Base-by-base conservation (phyloP, 495 filamentous ascomycete genomes). In the Annulohypoxylon maeteangense region DNA sequence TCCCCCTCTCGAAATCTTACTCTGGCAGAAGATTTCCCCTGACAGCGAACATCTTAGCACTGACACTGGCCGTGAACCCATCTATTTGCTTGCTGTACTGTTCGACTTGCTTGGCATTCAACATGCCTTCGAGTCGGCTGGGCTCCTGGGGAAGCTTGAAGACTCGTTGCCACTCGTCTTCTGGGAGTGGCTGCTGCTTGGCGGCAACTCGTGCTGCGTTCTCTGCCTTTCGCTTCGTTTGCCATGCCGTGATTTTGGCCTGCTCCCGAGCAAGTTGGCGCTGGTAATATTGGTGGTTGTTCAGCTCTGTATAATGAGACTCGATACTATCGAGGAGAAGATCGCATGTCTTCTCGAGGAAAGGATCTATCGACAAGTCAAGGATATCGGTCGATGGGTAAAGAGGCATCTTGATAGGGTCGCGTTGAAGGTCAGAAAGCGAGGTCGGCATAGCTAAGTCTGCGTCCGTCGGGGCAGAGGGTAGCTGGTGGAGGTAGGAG, bases 281-380 rank as follows among this genome's bases (percentile, higher is more conserved):
- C 83, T 97, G 93, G 85, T 98, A 97, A 86, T 97, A 99, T 82
- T 97, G 93, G 84, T 93, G 92, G 86, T 99, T 99, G 87, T 98
- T 99, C 78, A 95, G 90, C 82, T 99, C 95, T 53, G 94, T 97
- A 81, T 98, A 94, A 85, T 99, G 95, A 23, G 90, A 89, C 85
- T 99, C 95, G 76, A 99, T 98, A 82, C 90, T 93, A 65, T 99
- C 95, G 63, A 99, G 89, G 23, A 99, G 88, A 68, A 97, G 88
- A 76, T 99, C 94, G 81, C 93, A 95, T 63, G 95, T 97, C 87
- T 97, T 97, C 87, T 97, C 94, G n/a, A 99, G 88, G 86, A 95
- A 98, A 25, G 95, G 95, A 77, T 99, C 95, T 79, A 98, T 95
- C 72, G 89, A 93, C 55, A 99, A 90, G 65, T 97, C 93, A 34